Conservation (phyloP, 1,139 yeast genomes). For the Candida albicans region DNA sequence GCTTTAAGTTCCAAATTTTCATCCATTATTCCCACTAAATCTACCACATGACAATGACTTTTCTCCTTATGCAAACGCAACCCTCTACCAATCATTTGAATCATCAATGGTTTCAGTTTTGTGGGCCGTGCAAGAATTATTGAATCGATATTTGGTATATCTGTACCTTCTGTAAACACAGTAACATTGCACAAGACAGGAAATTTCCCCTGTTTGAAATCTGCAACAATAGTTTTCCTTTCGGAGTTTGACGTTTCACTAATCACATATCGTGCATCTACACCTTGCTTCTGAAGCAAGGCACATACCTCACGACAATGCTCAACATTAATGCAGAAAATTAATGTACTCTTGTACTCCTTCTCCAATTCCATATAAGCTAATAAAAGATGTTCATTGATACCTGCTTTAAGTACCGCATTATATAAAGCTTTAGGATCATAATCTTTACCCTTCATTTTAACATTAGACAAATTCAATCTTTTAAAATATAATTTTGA, state of each 20-base stretch:
- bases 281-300: constrained; percentile 56
- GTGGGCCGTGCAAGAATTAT: constrained; percentile 82
- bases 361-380: constrained; percentile 53
- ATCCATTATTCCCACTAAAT: constrained; percentile 65
- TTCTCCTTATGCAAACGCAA: constrained; percentile 64
- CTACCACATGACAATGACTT: constrained; percentile 69
- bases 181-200: constrained; percentile 85
- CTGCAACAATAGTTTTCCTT: constrained; percentile 53
- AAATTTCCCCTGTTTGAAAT: constrained; percentile 61
- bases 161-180: constrained; percentile 94
- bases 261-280: constrained; percentile 74
- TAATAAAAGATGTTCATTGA: constrained; percentile 24
- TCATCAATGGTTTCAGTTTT: constrained; percentile 63
- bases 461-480: constrained; percentile 37
- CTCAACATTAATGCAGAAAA: constrained; percentile 73
- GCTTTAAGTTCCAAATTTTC: constrained; percentile 66
- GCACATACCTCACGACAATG: constrained; percentile 63
- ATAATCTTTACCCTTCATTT: constrained; percentile 51
- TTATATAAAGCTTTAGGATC: constrained; percentile 49
- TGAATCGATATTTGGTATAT: constrained; percentile 86
- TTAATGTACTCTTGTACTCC: constrained; percentile 59
- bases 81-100: constrained; percentile 94
- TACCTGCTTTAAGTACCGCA: constrained; percentile 53
- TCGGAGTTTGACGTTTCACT: constrained; percentile 59
- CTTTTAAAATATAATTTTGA: constrained; percentile 53